phyloP scores from a whole-genome alignment of 129 eudicot genomes.

The Flaveria sonorensis region DNA sequence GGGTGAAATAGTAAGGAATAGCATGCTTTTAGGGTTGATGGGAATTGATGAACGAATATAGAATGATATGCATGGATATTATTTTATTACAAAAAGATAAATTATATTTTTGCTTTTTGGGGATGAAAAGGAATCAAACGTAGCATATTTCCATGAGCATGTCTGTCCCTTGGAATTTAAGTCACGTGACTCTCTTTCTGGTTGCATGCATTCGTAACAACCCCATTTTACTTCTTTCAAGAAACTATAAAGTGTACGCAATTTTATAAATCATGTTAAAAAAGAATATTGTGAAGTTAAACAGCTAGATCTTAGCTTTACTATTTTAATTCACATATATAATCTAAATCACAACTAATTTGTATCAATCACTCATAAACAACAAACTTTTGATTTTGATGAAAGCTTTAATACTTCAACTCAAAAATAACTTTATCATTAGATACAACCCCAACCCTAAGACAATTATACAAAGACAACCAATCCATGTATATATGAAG shows the following conservation, averaged over 20 bases:
- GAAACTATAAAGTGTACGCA: conserved; percentile 1
- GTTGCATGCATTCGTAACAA: conserved; percentile 27
- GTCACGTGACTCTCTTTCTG: conserved; percentile 36
- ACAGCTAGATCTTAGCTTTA: not conserved
- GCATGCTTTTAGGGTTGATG: conserved; percentile 38
- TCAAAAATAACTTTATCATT: too few species aligned
- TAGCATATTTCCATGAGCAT: conserved; percentile 41
- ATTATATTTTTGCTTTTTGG: conserved; percentile 36
- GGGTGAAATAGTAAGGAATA: conserved; percentile 33
- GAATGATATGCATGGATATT: conserved; percentile 45
- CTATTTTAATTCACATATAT: too few species aligned
- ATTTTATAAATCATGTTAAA: not conserved
- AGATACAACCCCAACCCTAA: too few species aligned
- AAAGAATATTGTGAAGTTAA: not conserved
- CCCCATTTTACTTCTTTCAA: conserved; percentile 18
- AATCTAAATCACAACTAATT: not conserved
- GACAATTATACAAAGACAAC: too few species aligned
- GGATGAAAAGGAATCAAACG: conserved; percentile 41
- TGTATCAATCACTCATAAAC: not conserved
- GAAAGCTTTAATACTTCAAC: too few species aligned
- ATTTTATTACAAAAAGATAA: conserved; percentile 35
- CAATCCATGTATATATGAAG: too few species aligned
- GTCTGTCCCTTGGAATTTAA: conserved; percentile 35
- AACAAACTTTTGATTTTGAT: not conserved
- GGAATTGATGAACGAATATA: conserved; percentile 42